Percentiles rank a stretch among this genome's conserved stretches.
These are phyloP conservation scores for Fusarium lateritium DNA, from an alignment of 2,329 filamentous ascomycete species.

Conservation along the genomic window DNA sequence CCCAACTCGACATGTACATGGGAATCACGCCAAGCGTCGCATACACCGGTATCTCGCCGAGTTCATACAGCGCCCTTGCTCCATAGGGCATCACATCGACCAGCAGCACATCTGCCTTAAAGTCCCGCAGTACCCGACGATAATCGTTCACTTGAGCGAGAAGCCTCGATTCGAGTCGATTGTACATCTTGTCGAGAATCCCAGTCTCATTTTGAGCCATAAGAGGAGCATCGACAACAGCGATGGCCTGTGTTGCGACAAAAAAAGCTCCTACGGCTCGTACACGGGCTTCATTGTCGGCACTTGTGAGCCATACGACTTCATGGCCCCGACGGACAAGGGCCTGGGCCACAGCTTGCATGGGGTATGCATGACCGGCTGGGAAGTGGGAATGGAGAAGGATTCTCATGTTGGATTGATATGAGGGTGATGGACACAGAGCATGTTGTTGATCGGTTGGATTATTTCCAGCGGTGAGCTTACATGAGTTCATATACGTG, in stretches of 20 bases:
- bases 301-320: conserved; percentile 57
- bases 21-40: conserved; percentile 59
- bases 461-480: conserved; percentile 14
- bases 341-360: conserved; percentile 57
- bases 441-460: background rate
- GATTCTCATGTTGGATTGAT: conserved; percentile 53
- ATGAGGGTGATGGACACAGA: background rate
- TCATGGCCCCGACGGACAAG: conserved; percentile 56
- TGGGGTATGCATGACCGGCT: conserved; percentile 57
- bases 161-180: conserved; percentile 49
- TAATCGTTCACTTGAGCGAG: conserved; percentile 56
- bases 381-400: conserved; percentile 59
- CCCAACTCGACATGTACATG: conserved; percentile 53
- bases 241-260: conserved; percentile 51
- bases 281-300: conserved; percentile 54
- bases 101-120: conserved; percentile 53
- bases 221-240: conserved; percentile 52
- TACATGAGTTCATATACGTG: conserved; percentile 2
- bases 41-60: conserved; percentile 54
- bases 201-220: conserved; percentile 49
- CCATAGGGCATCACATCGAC: conserved; percentile 58
- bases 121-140: conserved; percentile 50
- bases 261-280: conserved; percentile 54
- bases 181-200: conserved; percentile 50
- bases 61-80: conserved; percentile 54